A percentile compares a stretch with the other conserved stretches of the same genome.
These are phyloP conservation scores for Raddia distichophylla DNA, from an alignment of 176 grass and related monocot genomes.

Conservation along the genomic window DNA sequence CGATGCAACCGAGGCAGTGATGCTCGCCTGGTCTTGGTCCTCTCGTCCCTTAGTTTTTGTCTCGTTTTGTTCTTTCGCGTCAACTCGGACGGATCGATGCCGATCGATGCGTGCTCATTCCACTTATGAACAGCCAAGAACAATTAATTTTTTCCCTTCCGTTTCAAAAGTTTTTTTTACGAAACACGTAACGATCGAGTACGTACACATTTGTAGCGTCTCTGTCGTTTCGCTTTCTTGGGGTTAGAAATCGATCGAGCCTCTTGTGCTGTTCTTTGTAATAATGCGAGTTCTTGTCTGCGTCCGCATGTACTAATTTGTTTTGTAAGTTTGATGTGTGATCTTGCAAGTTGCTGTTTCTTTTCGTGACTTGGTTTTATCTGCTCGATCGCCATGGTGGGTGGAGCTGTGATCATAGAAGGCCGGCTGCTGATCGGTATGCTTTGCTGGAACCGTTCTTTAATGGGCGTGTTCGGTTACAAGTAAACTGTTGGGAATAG, in stretches of 20 bases:
- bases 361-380: not conserved
- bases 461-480: too few species aligned
- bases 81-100: slow-evolving; percentile 7
- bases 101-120: not conserved
- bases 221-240: not conserved
- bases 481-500: too few species aligned
- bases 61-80: not conserved
- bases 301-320: too few species aligned
- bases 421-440: slow-evolving; percentile 11
- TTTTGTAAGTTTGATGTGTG: too few species aligned
- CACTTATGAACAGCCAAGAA: not conserved
- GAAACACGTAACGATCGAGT: not conserved
- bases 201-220: not conserved
- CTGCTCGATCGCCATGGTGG: not conserved
- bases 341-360: not conserved
- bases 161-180: not conserved
- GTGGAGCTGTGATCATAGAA: not conserved
- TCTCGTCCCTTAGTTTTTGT: too few species aligned
- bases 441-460: too few species aligned
- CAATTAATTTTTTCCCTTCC: not conserved
- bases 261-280: not conserved
- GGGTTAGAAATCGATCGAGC: not conserved
- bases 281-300: too few species aligned
- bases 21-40: not conserved
- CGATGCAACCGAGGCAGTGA: slow-evolving; percentile 32